These are phyloP conservation scores for Globisporangium megalacanthum DNA, from an alignment of 352 stramenopile species.

Conservation along the genomic window DNA sequence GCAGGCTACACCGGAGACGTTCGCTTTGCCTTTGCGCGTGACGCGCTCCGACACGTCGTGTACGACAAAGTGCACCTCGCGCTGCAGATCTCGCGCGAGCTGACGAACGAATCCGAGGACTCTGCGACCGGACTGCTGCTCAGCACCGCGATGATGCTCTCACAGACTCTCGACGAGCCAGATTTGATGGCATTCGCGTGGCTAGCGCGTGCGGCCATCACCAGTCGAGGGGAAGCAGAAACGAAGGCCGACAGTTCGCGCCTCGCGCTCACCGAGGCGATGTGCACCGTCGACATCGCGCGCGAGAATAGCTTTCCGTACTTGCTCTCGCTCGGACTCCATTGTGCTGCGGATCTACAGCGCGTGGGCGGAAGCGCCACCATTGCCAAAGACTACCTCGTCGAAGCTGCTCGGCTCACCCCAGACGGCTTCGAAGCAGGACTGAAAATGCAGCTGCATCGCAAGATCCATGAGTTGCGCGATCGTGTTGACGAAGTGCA, in stretches of 20 bases:
- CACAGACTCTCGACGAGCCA: slow-evolving; percentile 33
- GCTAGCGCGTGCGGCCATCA: slow-evolving; percentile 37
- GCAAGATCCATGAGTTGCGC: slow-evolving; percentile 27
- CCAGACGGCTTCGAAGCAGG: slow-evolving; percentile 22
- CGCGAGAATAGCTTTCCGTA: slow-evolving; percentile 30
- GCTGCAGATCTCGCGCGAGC: slow-evolving; percentile 32
- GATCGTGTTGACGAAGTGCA: no score
- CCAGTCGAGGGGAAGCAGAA: no score
- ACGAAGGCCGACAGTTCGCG: slow-evolving; percentile 11
- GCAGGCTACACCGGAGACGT: background rate
- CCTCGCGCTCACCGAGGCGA: slow-evolving; percentile 24
- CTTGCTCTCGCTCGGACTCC: slow-evolving; percentile 27
- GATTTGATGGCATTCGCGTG: slow-evolving; percentile 39
- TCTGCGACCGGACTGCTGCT: slow-evolving; percentile 26
- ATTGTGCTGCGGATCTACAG: slow-evolving; percentile 31
- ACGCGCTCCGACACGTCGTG: slow-evolving; percentile 30
- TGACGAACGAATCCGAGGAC: slow-evolving; percentile 8
- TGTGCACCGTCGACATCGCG: slow-evolving; percentile 25
- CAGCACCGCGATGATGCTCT: slow-evolving; percentile 32
- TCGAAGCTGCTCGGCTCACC: slow-evolving; percentile 29
- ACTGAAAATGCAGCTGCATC: slow-evolving; percentile 42
- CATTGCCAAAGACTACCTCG: slow-evolving; percentile 16
- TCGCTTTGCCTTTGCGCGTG: slow-evolving; percentile 26
- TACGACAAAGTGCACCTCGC: slow-evolving; percentile 34
- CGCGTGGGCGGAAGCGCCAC: slow-evolving; percentile 8